Conservation (phyloP, 768 basidiomycete genomes). For the Leccinum broughii region DNA sequence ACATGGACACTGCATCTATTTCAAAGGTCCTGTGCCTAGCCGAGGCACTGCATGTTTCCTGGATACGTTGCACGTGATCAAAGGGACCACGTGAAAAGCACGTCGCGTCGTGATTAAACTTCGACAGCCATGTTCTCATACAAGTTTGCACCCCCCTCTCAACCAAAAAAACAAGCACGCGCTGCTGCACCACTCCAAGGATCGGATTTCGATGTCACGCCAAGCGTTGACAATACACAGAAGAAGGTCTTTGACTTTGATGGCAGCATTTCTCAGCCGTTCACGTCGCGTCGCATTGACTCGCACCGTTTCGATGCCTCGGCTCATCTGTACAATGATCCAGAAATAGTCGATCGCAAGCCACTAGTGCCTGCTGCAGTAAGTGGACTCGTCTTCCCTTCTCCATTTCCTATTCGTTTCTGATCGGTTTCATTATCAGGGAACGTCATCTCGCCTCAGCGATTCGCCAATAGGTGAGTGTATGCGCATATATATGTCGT, state of each 20-base stretch:
- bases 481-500: constrained; percentile 15
- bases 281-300: constrained; percentile 16
- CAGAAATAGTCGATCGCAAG: constrained; percentile 10
- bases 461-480: constrained; percentile 25
- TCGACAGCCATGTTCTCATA: constrained; percentile 12
- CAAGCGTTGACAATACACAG: constrained; percentile 10
- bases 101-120: background rate
- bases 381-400: background rate
- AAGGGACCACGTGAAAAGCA: background rate
- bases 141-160: constrained; percentile 19
- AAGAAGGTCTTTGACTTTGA: constrained; percentile 11
- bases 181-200: constrained; percentile 9
- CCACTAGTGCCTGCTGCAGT: constrained; percentile 7
- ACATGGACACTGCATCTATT: no score
- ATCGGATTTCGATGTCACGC: constrained; percentile 4
- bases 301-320: constrained; percentile 10
- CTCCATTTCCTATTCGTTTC: no score
- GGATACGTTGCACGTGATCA: no score
- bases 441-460: constrained; percentile 7
- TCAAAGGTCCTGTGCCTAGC: no score
- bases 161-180: constrained; percentile 10
- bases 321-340: constrained; percentile 3
- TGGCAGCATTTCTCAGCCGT: constrained; percentile 6
- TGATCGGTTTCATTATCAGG: constrained; percentile 5
- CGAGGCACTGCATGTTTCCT: no score